These are phyloP conservation scores for Meyerozyma guilliermondii DNA, from an alignment of 1,139 yeast species.

Conservation along the genomic window DNA sequence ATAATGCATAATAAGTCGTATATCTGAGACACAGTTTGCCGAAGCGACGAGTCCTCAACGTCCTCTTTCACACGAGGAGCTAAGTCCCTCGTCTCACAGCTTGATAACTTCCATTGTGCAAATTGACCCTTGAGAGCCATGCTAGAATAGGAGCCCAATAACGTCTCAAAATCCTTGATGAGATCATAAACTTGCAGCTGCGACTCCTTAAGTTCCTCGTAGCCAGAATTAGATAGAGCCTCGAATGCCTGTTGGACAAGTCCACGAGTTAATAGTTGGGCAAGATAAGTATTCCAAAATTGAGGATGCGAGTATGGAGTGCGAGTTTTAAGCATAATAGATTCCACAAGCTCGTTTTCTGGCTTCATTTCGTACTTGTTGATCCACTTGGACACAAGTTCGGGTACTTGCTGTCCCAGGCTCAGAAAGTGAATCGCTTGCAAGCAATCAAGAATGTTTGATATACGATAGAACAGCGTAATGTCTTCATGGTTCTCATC, in stretches of 20 bases:
- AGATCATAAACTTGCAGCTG: slow-evolving; percentile 31
- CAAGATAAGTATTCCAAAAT: slow-evolving; percentile 61
- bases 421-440: slow-evolving; percentile 47
- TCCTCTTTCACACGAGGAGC: slow-evolving; percentile 19
- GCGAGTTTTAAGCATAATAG: slow-evolving; percentile 37
- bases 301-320: slow-evolving; percentile 49
- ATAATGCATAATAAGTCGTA: slow-evolving; percentile 39
- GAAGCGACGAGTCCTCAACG: slow-evolving; percentile 16
- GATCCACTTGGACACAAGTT: slow-evolving; percentile 52
- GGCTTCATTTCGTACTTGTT: slow-evolving; percentile 65
- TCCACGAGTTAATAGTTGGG: slow-evolving; percentile 60
- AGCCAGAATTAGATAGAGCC: slow-evolving; percentile 39
- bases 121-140: slow-evolving; percentile 41
- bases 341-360: slow-evolving; percentile 40
- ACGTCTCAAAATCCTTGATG: slow-evolving; percentile 42
- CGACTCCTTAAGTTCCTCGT: slow-evolving; percentile 26
- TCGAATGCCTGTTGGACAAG: slow-evolving; percentile 50
- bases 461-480: slow-evolving; percentile 27
- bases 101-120: slow-evolving; percentile 45
- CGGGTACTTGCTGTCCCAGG: slow-evolving; percentile 39
- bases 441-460: slow-evolving; percentile 53
- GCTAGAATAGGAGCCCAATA: slow-evolving; percentile 37
- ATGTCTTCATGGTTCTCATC: slow-evolving; percentile 12
- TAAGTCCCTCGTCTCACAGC: slow-evolving; percentile 47
- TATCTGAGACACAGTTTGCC: slow-evolving; percentile 33